A percentile compares a stretch with the other conserved stretches of the same genome.
phyloP scores from a whole-genome alignment of 2,329 filamentous ascomycete species.

The Chaetomium globosum region DNA sequence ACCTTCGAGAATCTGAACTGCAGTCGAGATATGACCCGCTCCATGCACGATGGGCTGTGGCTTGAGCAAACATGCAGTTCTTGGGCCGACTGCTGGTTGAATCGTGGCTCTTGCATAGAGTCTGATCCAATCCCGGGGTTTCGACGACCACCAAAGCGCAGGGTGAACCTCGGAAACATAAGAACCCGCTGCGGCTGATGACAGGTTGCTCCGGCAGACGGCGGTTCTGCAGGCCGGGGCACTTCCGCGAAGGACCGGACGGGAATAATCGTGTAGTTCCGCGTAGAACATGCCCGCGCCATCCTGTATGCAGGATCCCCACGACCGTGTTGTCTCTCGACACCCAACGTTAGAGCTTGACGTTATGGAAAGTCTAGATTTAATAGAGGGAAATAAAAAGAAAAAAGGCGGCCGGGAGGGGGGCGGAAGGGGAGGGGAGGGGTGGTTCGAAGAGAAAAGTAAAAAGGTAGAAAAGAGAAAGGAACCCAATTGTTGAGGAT shows the following conservation, averaged over 20 bases:
- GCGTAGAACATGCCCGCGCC: background rate
- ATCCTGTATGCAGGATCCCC: background rate
- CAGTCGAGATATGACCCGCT: slow-evolving; percentile 17
- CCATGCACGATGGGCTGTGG: slow-evolving; percentile 13
- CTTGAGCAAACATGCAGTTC: slow-evolving; percentile 22
- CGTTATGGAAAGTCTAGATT: background rate
- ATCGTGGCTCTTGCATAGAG: background rate
- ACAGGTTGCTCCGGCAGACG: slow-evolving; percentile 14
- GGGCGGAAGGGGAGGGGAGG: too few relatives aligned
- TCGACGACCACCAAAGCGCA: slow-evolving; percentile 8
- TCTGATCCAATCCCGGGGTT: background rate
- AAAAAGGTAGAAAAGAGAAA: background rate
- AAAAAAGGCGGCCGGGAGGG: too few relatives aligned
- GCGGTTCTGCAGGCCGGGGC: slow-evolving; percentile 12
- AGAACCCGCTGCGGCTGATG: slow-evolving; percentile 4
- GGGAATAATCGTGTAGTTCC: background rate
- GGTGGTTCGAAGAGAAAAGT: too few relatives aligned
- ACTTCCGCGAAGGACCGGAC: slow-evolving; percentile 20
- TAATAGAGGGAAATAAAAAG: too few relatives aligned
- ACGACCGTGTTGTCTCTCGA: background rate
- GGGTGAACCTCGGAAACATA: background rate
- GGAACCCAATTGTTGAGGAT: background rate
- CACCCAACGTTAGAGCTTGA: background rate
- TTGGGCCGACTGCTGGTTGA: background rate
- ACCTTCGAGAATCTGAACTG: slow-evolving; percentile 4